These are phyloP conservation scores for Pneumocystis wakefieldiae DNA, from an alignment of 1,139 yeast genomes.

Conservation along the genomic window DNA sequence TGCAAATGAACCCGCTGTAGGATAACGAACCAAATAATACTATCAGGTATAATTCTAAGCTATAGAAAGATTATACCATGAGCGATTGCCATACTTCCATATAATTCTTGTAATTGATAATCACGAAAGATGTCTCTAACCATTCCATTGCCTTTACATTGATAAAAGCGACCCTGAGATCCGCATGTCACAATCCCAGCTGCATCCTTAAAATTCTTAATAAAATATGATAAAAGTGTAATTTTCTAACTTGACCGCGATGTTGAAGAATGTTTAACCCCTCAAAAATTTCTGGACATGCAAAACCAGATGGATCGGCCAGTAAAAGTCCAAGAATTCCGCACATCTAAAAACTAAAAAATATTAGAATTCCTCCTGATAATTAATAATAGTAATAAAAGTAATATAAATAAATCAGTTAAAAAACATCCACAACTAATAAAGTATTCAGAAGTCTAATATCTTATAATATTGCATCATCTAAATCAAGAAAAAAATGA, in stretches of 20 bases:
- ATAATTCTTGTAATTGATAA: constrained; percentile 61
- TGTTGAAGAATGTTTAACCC: constrained; percentile 91
- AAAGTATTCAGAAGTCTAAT: constrained; percentile 1
- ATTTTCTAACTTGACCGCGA: constrained; percentile 50
- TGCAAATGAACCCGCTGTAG: constrained; percentile 96
- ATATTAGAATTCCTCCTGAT: not conserved
- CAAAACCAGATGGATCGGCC: constrained; percentile 57
- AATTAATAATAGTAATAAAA: not conserved
- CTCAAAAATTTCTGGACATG: constrained; percentile 81
- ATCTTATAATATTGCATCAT: not conserved
- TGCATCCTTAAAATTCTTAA: constrained; percentile 40
- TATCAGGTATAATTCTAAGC: not conserved
- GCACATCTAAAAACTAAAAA: constrained; percentile 43
- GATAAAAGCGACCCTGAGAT: constrained; percentile 79
- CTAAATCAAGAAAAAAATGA: not conserved
- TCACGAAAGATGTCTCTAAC: constrained; percentile 86
- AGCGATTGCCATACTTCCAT: constrained; percentile 90
- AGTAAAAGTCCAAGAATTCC: constrained; percentile 82
- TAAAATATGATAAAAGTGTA: constrained; percentile 8
- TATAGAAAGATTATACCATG: constrained; percentile 30
- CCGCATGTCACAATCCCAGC: constrained; percentile 99
- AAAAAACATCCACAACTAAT: not conserved
- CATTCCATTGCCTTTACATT: constrained; percentile 98
- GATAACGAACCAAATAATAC: constrained; percentile 48
- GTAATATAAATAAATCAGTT: not conserved